Percentiles rank a stretch among this genome's conserved stretches.
Conservation (phyloP, 2,329 filamentous ascomycete genomes). For the Ophiostoma australiae region DNA sequence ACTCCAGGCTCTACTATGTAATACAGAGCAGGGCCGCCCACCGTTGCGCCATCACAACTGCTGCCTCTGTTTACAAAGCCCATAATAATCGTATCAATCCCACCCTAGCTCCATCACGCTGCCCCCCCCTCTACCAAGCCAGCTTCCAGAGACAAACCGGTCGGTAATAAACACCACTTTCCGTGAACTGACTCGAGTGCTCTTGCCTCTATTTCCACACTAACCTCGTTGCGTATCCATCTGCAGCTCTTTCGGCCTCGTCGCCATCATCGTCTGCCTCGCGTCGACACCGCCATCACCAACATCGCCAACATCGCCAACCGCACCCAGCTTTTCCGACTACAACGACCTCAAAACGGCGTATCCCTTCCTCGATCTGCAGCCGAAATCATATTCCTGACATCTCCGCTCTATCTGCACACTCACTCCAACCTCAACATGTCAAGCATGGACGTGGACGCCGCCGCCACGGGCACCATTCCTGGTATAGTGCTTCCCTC, state of each 20-base stretch:
- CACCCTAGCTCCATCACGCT: slow-evolving; percentile 3
- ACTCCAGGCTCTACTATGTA: no score
- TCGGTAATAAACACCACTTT: not conserved
- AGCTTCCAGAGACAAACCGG: not conserved
- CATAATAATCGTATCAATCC: not conserved
- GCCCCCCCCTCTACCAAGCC: no score
- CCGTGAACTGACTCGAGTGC: not conserved
- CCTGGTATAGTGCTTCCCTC: slow-evolving; percentile 13
- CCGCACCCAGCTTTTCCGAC: not conserved
- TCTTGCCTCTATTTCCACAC: not conserved
- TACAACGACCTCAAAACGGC: not conserved
- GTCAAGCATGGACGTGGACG: slow-evolving; percentile 24
- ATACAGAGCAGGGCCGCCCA: not conserved
- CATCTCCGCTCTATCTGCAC: not conserved
- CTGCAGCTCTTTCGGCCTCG: slow-evolving; percentile 2
- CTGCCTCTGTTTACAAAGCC: slow-evolving; percentile 17
- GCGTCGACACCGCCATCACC: not conserved
- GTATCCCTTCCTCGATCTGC: not conserved
- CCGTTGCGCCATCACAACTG: slow-evolving; percentile 21
- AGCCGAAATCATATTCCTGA: not conserved
- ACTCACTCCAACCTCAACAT: slow-evolving; percentile 9
- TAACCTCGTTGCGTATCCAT: not conserved
- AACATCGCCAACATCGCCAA: not conserved
- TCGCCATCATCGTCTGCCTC: not conserved
- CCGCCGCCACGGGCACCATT: slow-evolving; percentile 18